Percentiles rank a stretch among this genome's conserved stretches.
phyloP scores from a whole-genome alignment of 140 eudicot species.

The Flaveria floridana region DNA sequence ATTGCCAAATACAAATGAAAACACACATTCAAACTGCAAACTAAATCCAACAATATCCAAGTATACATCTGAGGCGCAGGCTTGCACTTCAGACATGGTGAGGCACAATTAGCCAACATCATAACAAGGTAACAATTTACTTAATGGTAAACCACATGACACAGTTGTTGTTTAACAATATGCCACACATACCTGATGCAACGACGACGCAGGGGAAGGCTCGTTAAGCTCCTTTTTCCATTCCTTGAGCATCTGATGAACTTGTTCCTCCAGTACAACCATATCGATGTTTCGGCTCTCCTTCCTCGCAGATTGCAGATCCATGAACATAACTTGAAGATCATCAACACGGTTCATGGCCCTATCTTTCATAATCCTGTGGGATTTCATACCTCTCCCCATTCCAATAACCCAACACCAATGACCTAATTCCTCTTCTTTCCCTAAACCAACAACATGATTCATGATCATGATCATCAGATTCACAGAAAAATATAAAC shows the following conservation, averaged over 20 bases:
- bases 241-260: conserved; percentile 42
- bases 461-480: background rate
- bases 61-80: too few relatives aligned
- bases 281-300: conserved; percentile 54
- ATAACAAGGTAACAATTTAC: too few relatives aligned
- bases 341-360: conserved; percentile 63
- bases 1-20: background rate
- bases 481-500: background rate
- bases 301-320: conserved; percentile 58
- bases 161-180: background rate
- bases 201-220: conserved; percentile 56
- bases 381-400: conserved; percentile 38
- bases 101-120: too few relatives aligned
- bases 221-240: conserved; percentile 52
- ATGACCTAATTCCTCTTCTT: conserved; percentile 19
- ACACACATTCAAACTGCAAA: background rate
- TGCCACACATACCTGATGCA: conserved; percentile 28
- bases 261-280: conserved; percentile 44
- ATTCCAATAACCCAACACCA: conserved; percentile 11
- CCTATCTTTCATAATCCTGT: conserved; percentile 48
- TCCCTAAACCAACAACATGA: background rate
- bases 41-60: background rate
- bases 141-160: too few relatives aligned
- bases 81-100: too few relatives aligned
- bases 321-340: conserved; percentile 49